A percentile compares a stretch with the other conserved stretches of the same genome.
phyloP scores from a whole-genome alignment of 345 rosid genomes.

The Eucalyptus regnans region DNA sequence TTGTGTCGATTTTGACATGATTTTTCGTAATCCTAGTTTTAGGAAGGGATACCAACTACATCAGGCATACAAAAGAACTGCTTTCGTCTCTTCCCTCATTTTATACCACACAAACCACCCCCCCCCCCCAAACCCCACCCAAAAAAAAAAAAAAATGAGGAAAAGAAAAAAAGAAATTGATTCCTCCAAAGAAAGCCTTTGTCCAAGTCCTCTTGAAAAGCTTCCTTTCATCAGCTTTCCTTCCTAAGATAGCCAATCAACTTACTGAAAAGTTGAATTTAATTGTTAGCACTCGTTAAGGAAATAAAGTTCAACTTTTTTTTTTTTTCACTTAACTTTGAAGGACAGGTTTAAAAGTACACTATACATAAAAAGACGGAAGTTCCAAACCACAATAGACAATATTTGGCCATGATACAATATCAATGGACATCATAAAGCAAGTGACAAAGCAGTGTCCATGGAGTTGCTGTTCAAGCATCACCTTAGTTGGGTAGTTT shows the following conservation, averaged over 20 bases:
- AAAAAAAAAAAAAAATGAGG: not conserved
- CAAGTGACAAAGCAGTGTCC: not conserved
- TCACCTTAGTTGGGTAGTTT: not conserved
- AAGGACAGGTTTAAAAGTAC: not conserved
- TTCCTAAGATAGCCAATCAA: not conserved
- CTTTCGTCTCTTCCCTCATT: not conserved
- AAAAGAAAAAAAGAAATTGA: not conserved
- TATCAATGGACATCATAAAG: not conserved
- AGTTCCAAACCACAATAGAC: not conserved
- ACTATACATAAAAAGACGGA: not conserved
- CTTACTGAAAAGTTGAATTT: not conserved
- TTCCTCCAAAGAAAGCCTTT: not conserved
- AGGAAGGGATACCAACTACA: not conserved
- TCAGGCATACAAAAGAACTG: not conserved
- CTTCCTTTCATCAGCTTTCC: not conserved
- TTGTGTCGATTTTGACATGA: not conserved
- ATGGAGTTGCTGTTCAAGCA: not conserved
- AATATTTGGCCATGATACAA: not conserved
- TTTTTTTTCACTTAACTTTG: not conserved
- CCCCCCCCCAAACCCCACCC: not conserved
- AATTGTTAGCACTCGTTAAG: not conserved
- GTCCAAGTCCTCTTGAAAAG: not conserved
- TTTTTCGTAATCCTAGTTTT: not conserved
- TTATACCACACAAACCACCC: not conserved
- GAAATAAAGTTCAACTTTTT: not conserved